phyloP scores from a whole-genome alignment of 345 rosid species.

The Arabidopsis suecica region DNA sequence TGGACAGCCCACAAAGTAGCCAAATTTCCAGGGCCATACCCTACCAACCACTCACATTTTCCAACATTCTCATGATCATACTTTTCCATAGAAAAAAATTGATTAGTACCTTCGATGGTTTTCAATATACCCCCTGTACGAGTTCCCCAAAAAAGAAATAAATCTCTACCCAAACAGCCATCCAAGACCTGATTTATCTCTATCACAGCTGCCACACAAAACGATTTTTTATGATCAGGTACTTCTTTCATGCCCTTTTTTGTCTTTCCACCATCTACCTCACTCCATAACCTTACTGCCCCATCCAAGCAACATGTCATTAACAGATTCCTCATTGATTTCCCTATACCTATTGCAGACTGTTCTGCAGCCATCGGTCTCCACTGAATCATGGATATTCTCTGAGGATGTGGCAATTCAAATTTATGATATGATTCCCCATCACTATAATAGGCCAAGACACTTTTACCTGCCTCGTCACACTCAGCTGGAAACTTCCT shows the following conservation, averaged over 20 bases:
- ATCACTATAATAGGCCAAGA: slow-evolving; percentile 55
- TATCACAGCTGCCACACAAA: slow-evolving; percentile 76
- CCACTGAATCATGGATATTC: slow-evolving; percentile 84
- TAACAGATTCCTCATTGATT: slow-evolving; percentile 56
- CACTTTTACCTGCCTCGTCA: slow-evolving; percentile 53
- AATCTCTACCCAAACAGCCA: slow-evolving; percentile 61
- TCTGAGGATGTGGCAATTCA: slow-evolving; percentile 72
- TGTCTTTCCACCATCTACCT: slow-evolving; percentile 65
- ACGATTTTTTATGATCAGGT: slow-evolving; percentile 52
- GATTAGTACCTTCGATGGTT: slow-evolving; percentile 53
- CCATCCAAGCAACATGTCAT: slow-evolving; percentile 94
- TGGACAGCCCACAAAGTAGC: slow-evolving; percentile 87
- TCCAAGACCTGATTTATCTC: slow-evolving; percentile 69
- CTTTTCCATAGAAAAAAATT: slow-evolving; percentile 45
- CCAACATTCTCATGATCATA: slow-evolving; percentile 55
- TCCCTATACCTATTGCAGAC: slow-evolving; percentile 43
- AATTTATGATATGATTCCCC: slow-evolving; percentile 52
- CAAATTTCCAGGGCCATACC: slow-evolving; percentile 71
- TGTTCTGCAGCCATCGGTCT: slow-evolving; percentile 62
- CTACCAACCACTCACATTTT: slow-evolving; percentile 86
- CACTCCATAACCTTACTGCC: slow-evolving; percentile 84
- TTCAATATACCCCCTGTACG: slow-evolving; percentile 58
- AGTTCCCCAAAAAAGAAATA: slow-evolving; percentile 70
- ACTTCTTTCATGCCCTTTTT: slow-evolving; percentile 61
- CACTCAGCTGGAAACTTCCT: slow-evolving; percentile 45